Conservation (phyloP, 768 basidiomycete species). For the Terana coerulea region DNA sequence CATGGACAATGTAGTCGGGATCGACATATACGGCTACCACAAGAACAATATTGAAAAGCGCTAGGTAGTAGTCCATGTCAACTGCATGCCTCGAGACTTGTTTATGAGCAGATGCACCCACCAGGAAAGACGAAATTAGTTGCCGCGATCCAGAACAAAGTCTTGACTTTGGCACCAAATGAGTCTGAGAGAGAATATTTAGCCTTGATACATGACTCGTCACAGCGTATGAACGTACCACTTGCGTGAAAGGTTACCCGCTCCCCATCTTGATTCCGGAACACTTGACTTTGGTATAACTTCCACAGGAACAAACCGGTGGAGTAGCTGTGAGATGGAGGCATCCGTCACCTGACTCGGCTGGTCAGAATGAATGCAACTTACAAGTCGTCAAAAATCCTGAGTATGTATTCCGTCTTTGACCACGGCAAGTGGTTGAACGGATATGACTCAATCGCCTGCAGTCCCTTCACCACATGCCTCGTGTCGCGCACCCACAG, state of each 20-base stretch:
- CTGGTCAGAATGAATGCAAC: background rate
- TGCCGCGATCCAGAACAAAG: background rate
- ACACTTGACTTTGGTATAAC: too few relatives aligned
- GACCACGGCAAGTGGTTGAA: background rate
- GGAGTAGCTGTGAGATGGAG: too few relatives aligned
- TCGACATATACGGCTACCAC: background rate
- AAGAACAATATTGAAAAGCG: background rate
- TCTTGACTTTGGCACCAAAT: background rate
- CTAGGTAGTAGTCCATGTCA: too few relatives aligned
- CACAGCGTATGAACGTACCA: too few relatives aligned
- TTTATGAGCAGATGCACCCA: background rate
- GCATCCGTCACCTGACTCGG: too few relatives aligned
- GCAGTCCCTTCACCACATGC: background rate
- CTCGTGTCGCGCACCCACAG: background rate
- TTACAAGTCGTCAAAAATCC: background rate
- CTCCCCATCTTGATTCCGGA: too few relatives aligned
- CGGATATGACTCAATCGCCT: background rate
- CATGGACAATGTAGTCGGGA: background rate
- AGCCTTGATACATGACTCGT: too few relatives aligned
- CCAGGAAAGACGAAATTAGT: background rate
- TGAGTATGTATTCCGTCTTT: background rate
- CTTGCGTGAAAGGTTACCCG: too few relatives aligned
- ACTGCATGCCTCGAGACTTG: too few relatives aligned
- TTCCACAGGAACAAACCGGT: too few relatives aligned
- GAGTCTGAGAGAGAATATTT: too few relatives aligned